Base-by-base conservation (phyloP, 257 asterid species). In the Buddleja alternifolia region DNA sequence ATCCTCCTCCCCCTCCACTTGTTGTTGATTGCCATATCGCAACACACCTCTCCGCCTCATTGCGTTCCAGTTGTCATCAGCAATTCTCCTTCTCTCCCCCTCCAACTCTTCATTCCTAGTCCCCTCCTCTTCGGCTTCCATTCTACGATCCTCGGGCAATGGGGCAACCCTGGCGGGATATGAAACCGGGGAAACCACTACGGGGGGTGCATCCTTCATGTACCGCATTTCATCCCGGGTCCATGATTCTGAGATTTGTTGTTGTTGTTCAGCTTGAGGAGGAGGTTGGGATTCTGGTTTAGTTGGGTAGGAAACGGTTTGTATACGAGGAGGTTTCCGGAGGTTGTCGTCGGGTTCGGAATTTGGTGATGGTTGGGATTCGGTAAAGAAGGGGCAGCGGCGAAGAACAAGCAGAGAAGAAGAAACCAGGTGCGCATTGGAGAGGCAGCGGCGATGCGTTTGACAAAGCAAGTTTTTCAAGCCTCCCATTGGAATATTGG, bases 141-240 rank as follows among this genome's bases (percentile, higher is more conserved):
- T 79, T 50, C 47, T 67, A 1, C 82, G 78, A 75, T 93, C 94
- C 80, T 89, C 96, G 8, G 99, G 99, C 72, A 93, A 81, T 0
- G 96, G 97, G n/a, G 99, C 99, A 19, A 91, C 96, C 16, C 96
- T 79, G 10, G 67, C 29, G 1, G 93, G 78, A 57, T 90, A 89
- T 1, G 97, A 86, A 57, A 88, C 81, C 2, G 96, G 87, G 15
- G 91, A 37, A 37, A 85, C 29, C 8, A 14, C n/a, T n/a, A n/a
- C n/a, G n/a, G n/a, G 17, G 1, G 84, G 60, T 2, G 73, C 59
- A 71, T 91, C 95, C 79, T 90, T 93, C 63, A 90, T 83, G 61
- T 80, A 90, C 55, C 99, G 88, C 75, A 90, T 70, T 70, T 93
- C 99, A 64, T 85, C 96, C 51, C 89, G 81, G 6, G 86, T 80